These are phyloP conservation scores for Wickerhamomyces tratensis DNA, from an alignment of 805 yeast genomes.

Conservation along the genomic window DNA sequence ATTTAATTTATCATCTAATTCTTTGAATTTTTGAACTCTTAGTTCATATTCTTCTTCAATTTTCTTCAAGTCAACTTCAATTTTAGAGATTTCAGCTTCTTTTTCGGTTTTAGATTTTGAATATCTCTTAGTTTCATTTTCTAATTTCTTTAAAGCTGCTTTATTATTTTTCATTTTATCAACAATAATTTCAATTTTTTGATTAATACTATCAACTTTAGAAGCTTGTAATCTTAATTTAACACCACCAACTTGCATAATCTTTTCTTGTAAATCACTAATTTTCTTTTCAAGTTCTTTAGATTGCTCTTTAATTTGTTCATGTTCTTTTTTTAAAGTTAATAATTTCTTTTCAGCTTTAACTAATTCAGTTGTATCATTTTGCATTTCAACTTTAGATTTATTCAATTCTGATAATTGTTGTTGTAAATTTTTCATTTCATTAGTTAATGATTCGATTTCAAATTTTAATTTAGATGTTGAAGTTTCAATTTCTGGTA, in stretches of 20 bases:
- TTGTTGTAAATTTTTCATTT: constrained; percentile 35
- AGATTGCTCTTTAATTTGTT: constrained; percentile 41
- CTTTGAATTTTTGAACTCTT: constrained; percentile 17
- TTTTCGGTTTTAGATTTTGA: constrained; percentile 36
- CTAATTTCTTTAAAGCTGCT: constrained; percentile 47
- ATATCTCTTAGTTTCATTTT: constrained; percentile 52
- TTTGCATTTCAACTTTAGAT: constrained; percentile 10
- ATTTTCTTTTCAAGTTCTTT: constrained; percentile 47
- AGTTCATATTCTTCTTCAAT: constrained; percentile 21
- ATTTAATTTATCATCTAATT: constrained; percentile 24
- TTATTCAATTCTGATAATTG: constrained; percentile 29
- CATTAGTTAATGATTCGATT: constrained; percentile 47
- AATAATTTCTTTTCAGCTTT: constrained; percentile 23
- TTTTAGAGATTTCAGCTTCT: constrained; percentile 32
- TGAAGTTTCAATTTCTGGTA: constrained; percentile 59
- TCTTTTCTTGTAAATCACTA: constrained; percentile 55
- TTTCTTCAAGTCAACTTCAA: constrained; percentile 24
- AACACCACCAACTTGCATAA: constrained; percentile 89
- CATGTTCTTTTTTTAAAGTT: constrained; percentile 30
- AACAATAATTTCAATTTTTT: constrained; percentile 50
- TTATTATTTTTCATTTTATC: constrained; percentile 50
- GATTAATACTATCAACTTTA: constrained; percentile 66
- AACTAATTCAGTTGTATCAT: constrained; percentile 28
- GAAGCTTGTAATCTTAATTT: constrained; percentile 70
- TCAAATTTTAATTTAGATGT: constrained; percentile 55